Base-by-base conservation (phyloP, 2,329 filamentous ascomycete species). In the Beauveria sp. region DNA sequence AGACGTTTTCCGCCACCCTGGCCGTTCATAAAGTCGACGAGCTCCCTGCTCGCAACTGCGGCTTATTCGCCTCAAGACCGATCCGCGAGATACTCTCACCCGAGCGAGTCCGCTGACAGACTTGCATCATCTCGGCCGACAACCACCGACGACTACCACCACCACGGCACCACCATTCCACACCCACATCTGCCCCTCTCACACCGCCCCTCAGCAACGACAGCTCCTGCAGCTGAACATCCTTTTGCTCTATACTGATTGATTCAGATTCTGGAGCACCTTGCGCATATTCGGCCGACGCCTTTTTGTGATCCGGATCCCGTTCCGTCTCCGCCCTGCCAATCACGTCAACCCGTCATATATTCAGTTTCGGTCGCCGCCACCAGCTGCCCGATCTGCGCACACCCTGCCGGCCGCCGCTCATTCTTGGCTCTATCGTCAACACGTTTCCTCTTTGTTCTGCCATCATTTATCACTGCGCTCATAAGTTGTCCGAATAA, bases 151-250 rank as follows among this genome's bases (percentile, higher is more conserved):
- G 8, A 26, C 57, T 18, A 38, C 46, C 26, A 50, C 46, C 26
- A 50, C 31, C 20, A 50, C 45, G 34, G 34, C 24, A 51, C 54
- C 6, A 59, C 45, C n/a, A 18, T n/a, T 18, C 31, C 31, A 40
- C 55, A 52, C 38, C 48, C 49, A 31, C 48, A 24, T 53, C 57
- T 18, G 22, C 48, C 38, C 8, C 57, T 48, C 40, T 60, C 57
- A 60, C 57, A 60, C 57, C 57, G 57, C 57, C 40, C 57, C 57
- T 60, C 57, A 24, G 45, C 22, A 24, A 24, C n/a, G 40, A 53
- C 56, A 9, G 38, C 48, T 60, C 49, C 45, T 52, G 57, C 57
- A 52, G 26, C 46, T 52, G 22, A 26, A 18, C 55, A 43, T 24
- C 22, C 34, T 50, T 60, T 46, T 60, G 9, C 28, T 34, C 16